Evolutionary conservation across 306 rosid genomes (phyloP).

Genomic region (Vigna unguiculata): DNA sequence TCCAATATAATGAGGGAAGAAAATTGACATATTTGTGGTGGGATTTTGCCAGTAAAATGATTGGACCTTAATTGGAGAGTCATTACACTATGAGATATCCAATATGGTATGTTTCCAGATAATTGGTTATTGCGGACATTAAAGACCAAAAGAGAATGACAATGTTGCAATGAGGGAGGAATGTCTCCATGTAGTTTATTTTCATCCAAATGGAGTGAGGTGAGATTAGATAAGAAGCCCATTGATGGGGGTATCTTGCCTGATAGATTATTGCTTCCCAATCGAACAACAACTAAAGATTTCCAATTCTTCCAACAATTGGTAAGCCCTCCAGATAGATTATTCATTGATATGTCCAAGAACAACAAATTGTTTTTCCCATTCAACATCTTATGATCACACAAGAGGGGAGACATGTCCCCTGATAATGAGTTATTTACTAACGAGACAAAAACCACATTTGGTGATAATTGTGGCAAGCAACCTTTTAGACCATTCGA

Average conservation of each 20-base stretch:
- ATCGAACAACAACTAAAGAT: not conserved
- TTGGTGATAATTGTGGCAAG: constrained; percentile 9
- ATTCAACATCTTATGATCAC: not conserved
- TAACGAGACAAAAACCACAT: not conserved
- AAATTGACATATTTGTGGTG: not conserved
- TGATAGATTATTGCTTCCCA: not conserved
- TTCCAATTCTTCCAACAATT: not conserved
- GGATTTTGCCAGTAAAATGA: not conserved
- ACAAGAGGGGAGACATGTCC: constrained; percentile 11
- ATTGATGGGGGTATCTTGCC: not conserved
- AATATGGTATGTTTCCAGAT: not conserved
- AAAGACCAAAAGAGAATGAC: not conserved
- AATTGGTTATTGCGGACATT: not conserved
- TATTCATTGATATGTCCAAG: not conserved
- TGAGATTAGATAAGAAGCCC: not conserved
- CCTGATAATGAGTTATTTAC: not conserved
- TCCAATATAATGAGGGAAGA: not conserved
- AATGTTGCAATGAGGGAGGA: not conserved
- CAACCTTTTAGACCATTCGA: not conserved
- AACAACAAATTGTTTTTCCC: not conserved
- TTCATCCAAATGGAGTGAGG: not conserved
- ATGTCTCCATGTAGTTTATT: not conserved
- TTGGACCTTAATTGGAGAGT: constrained; percentile 4
- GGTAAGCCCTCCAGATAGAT: not conserved
- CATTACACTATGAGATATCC: not conserved